Conservation (phyloP, 2,329 filamentous ascomycete genomes). For the Tympanopsis confertula region DNA sequence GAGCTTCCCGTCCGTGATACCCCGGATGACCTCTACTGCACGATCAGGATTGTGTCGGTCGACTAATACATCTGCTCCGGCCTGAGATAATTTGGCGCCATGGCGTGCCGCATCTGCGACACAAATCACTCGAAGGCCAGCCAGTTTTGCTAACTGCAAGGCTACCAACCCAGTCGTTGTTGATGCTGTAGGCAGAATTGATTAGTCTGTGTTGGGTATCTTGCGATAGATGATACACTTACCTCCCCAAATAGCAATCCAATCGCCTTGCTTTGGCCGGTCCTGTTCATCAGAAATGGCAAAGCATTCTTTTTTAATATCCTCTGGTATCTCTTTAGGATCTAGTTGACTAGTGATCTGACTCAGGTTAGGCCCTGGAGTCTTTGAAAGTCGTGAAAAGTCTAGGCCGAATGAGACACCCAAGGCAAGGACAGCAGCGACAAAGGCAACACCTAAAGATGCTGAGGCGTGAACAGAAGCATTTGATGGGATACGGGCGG, state of each 20-base stretch:
- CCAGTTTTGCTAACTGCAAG: slow-evolving; percentile 56
- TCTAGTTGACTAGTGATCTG: slow-evolving; percentile 33
- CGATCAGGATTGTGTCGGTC: slow-evolving; percentile 55
- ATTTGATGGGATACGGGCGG: slow-evolving; percentile 44
- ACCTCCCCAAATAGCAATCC: slow-evolving; percentile 66
- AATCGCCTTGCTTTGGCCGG: slow-evolving; percentile 48
- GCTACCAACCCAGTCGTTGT: slow-evolving; percentile 58
- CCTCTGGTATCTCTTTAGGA: slow-evolving; percentile 36
- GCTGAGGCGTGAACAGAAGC: slow-evolving; percentile 43
- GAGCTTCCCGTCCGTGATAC: slow-evolving; percentile 41
- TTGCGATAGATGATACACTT: slow-evolving; percentile 8
- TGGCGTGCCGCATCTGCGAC: slow-evolving; percentile 59
- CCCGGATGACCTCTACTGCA: slow-evolving; percentile 53
- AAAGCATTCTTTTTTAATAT: slow-evolving; percentile 55
- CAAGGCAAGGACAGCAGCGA: slow-evolving; percentile 54
- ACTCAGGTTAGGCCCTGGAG: slow-evolving; percentile 47
- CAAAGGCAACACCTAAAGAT: slow-evolving; percentile 59
- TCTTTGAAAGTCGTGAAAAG: slow-evolving; percentile 33
- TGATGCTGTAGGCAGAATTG: slow-evolving; percentile 29
- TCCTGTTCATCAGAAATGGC: slow-evolving; percentile 36
- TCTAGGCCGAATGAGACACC: slow-evolving; percentile 61
- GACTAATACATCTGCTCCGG: slow-evolving; percentile 50
- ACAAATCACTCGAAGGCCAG: slow-evolving; percentile 51
- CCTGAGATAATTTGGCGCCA: slow-evolving; percentile 26
- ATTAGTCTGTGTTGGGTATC: slow-evolving; percentile 1